Conservation (phyloP, 2,329 filamentous ascomycete genomes). For the Celoporthe dispersa region DNA sequence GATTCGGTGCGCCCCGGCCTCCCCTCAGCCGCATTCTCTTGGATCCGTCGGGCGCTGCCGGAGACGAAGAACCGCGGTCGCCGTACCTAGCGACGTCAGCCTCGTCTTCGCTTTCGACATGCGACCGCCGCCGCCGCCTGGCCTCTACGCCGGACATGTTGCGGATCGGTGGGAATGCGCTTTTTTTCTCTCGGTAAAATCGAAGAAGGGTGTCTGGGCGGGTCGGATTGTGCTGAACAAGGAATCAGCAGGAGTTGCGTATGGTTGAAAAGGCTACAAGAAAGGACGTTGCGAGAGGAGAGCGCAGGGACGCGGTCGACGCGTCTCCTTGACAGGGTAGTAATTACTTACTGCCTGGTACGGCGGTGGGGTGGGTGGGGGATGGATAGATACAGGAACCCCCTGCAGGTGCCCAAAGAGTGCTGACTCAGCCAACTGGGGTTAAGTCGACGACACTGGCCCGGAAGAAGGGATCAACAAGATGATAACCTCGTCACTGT, state of each 20-base stretch:
- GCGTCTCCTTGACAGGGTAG: slow-evolving; percentile 19
- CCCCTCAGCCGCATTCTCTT: slow-evolving; percentile 43
- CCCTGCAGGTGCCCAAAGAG: background rate
- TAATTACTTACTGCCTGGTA: background rate
- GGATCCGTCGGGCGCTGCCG: slow-evolving; percentile 36
- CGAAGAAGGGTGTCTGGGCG: background rate
- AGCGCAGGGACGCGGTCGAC: slow-evolving; percentile 23
- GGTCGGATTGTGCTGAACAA: background rate
- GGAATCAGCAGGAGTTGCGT: background rate
- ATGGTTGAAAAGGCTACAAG: background rate
- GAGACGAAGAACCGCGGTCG: slow-evolving; percentile 33
- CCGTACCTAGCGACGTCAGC: slow-evolving; percentile 34
- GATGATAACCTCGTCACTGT: background rate
- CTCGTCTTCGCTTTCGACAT: slow-evolving; percentile 45
- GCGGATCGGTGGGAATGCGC: background rate
- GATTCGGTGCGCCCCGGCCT: slow-evolving; percentile 29
- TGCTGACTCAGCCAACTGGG: slow-evolving; percentile 10
- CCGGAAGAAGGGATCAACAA: background rate
- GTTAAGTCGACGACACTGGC: background rate
- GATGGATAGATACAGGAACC: background rate
- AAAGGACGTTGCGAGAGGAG: background rate
- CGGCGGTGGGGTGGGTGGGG: background rate
- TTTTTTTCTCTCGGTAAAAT: background rate
- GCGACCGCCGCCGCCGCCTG: slow-evolving; percentile 50
- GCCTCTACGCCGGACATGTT: slow-evolving; percentile 37